Evolutionary conservation across 345 rosid species (phyloP).

Genomic region (Raphanus raphanistrum): DNA sequence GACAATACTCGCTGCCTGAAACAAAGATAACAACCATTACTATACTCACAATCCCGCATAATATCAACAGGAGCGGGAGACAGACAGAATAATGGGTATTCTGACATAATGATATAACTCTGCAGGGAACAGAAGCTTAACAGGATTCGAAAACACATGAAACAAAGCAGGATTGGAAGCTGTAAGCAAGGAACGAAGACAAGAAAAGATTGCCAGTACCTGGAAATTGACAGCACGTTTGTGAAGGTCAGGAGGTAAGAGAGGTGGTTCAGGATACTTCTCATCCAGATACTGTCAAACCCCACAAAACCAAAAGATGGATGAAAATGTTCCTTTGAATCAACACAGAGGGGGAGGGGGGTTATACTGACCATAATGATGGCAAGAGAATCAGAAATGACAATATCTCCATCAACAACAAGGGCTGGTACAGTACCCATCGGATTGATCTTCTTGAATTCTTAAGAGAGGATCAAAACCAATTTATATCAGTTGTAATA

Average conservation of each 20-base stretch:
- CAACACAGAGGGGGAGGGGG: background rate
- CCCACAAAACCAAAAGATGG: background rate
- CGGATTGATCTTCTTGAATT: constrained; percentile 69
- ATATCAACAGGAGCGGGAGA: background rate
- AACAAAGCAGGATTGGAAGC: background rate
- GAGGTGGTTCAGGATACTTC: constrained; percentile 69
- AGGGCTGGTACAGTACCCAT: constrained; percentile 73
- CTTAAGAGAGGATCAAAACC: constrained; percentile 39
- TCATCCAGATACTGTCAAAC: constrained; percentile 71
- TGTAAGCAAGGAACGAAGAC: background rate
- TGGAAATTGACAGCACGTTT: constrained; percentile 67
- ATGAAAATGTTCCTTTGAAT: background rate
- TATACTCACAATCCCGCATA: background rate
- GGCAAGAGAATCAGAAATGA: constrained; percentile 75
- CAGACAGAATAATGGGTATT: background rate
- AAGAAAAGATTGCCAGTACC: constrained; percentile 39
- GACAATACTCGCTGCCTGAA: constrained; percentile 74
- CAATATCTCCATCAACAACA: constrained; percentile 69
- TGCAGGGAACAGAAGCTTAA: background rate
- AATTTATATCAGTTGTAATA: background rate
- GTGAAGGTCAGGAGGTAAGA: constrained; percentile 62
- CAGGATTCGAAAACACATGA: background rate
- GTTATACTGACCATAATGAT: constrained; percentile 45
- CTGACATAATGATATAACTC: background rate
- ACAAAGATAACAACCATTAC: background rate